A percentile compares a stretch with the other conserved stretches of the same genome.
These are phyloP conservation scores for Blepharisma japonicum DNA, from an alignment of 73 alveolate genomes.

Conservation along the genomic window DNA sequence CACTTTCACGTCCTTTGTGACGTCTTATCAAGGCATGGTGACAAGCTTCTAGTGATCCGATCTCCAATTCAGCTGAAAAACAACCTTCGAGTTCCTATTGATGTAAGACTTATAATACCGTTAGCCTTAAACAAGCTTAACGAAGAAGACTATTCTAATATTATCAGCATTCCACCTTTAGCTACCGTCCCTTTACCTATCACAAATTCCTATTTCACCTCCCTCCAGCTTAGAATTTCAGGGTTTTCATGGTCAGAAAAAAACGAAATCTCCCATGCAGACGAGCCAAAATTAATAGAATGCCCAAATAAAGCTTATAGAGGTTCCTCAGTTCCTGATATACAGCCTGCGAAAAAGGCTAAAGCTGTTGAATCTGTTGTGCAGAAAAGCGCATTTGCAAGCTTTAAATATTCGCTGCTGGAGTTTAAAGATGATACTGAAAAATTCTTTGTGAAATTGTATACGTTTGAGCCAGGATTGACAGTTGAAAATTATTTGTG, in stretches of 20 bases:
- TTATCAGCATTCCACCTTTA: background rate
- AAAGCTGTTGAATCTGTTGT: background rate
- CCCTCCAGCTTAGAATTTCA: background rate
- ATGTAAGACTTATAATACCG: background rate
- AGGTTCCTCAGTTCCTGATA: background rate
- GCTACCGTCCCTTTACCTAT: conserved; percentile 1
- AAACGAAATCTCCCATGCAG: background rate
- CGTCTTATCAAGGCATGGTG: conserved; percentile 13
- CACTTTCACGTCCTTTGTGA: conserved; percentile 11
- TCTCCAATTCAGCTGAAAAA: conserved; percentile 12
- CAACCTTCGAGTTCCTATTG: background rate
- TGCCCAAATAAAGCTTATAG: background rate
- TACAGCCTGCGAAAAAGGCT: background rate
- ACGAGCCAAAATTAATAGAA: background rate
- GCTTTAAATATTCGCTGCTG: background rate
- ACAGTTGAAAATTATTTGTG: conserved; percentile 6
- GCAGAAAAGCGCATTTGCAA: background rate
- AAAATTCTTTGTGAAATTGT: conserved; percentile 3
- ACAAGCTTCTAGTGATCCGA: background rate
- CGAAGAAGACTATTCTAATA: background rate
- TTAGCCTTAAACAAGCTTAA: background rate
- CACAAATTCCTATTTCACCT: background rate
- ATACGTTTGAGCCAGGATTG: background rate
- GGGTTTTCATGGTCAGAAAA: background rate
- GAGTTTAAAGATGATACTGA: conserved; percentile 26